Evolutionary conservation across 495 filamentous ascomycete genomes (phyloP).

Genomic region (Thermochaetoides thermophila): DNA sequence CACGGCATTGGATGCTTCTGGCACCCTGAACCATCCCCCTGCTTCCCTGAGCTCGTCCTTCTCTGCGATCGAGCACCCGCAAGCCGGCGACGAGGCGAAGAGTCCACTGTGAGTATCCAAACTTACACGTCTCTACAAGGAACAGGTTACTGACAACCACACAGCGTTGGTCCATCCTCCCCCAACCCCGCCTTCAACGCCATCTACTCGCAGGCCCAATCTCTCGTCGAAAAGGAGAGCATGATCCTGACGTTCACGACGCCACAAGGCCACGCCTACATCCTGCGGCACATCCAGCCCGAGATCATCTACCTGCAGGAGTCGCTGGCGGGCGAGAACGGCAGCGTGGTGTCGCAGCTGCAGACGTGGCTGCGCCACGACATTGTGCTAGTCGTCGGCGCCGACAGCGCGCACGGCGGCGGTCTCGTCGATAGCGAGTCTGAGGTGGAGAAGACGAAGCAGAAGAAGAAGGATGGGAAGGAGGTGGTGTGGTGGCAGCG

Average conservation of each 20-base stretch:
- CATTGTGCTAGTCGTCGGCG: slow-evolving; percentile 66
- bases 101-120: slow-evolving; percentile 39
- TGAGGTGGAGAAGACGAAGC: slow-evolving; percentile 45
- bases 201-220: slow-evolving; percentile 57
- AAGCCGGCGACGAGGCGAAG: slow-evolving; percentile 48
- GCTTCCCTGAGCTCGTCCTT: slow-evolving; percentile 70
- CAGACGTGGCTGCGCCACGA: slow-evolving; percentile 74
- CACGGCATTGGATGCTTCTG: slow-evolving; percentile 32
- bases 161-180: slow-evolving; percentile 19
- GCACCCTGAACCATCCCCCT: slow-evolving; percentile 35
- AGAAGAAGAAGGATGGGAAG: slow-evolving; percentile 38
- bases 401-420: slow-evolving; percentile 66
- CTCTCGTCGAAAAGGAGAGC: slow-evolving; percentile 64
- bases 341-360: slow-evolving; percentile 52
- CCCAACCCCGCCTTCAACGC: slow-evolving; percentile 52
- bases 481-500: slow-evolving; percentile 67
- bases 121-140: too few species aligned
- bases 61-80: slow-evolving; percentile 69
- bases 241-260: slow-evolving; percentile 84
- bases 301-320: slow-evolving; percentile 77
- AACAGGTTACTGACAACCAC: not conserved
- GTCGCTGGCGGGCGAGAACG: slow-evolving; percentile 56
- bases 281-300: slow-evolving; percentile 68
- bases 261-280: slow-evolving; percentile 58
- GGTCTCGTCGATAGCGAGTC: slow-evolving; percentile 85